Base-by-base conservation (phyloP, 176 grass and related monocot species). In the Panicum miliaceum region DNA sequence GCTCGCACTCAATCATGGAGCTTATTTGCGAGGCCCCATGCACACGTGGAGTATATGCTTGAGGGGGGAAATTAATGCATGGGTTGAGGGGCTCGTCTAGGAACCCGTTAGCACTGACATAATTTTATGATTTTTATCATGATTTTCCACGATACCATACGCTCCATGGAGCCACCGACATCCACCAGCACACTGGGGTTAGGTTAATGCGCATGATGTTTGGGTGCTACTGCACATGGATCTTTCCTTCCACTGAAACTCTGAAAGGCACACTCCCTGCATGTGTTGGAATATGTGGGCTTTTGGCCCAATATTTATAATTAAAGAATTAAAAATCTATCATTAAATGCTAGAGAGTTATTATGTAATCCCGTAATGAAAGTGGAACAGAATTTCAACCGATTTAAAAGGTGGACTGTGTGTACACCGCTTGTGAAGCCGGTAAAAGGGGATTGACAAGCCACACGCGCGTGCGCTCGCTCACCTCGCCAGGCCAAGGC, bases 1-100 rank as follows among this genome's bases (percentile, higher is more conserved):
- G 59, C 43, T 43, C 54, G 64, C 73, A 64, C 52, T 83, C 47
- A 73, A 87, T 84, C 16, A 83, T 77, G 12, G 20, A 70, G 63
- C 20, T 22, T 32, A 32, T 32, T 2, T 46, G 15, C 61, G 25
- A 80, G 78, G 78, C 32, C 50, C 51, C 85, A 64, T 64, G 58
- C 70, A 68, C 75, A 72, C 45, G 7, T 37, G 40, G 51, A 77
- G 50, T 15, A 77, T 1, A 76, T 2, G 23, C 4, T 71, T 27
- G 70, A 40, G 8, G 42, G 25, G 29, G n/a, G n/a, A n/a, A n/a
- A n/a, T n/a, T n/a, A n/a, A n/a, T 78, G 34, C 25, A 46, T 36
- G 64, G 50, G 40, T 7, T 22, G 47, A 71, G 75, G 52, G 27
- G 38, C 22, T 36, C 37, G 9, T 75, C 8, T 46, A 87, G 64